Conservation (phyloP, 768 basidiomycete species). For the Boletus subparvulus region DNA sequence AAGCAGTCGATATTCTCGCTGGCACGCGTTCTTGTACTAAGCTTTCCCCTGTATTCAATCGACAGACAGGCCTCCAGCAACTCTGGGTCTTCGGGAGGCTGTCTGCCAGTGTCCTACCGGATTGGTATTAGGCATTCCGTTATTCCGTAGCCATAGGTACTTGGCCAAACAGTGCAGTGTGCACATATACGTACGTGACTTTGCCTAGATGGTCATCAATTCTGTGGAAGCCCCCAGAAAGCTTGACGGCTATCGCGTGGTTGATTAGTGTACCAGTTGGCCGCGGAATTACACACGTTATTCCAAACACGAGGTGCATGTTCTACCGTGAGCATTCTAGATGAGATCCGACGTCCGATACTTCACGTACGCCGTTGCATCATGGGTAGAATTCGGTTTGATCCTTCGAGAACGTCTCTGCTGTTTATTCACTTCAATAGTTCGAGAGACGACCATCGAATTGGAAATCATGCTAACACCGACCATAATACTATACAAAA, state of each 20-base stretch:
- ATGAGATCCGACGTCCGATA: constrained; percentile 7
- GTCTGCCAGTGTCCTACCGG: background rate
- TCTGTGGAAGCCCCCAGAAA: constrained; percentile 9
- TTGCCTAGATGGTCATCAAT: constrained; percentile 2
- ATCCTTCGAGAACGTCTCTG: background rate
- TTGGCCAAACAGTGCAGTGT: background rate
- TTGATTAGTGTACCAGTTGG: constrained; percentile 5
- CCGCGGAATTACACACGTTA: constrained; percentile 28
- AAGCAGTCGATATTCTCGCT: constrained; percentile 1
- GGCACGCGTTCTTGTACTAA: constrained; percentile 8
- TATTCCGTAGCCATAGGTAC: constrained; percentile 1
- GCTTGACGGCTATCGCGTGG: constrained; percentile 19
- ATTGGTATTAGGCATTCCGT: constrained; percentile 3
- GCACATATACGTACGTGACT: constrained; percentile 1
- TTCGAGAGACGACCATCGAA: background rate
- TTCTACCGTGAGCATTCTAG: constrained; percentile 8
- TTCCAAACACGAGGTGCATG: constrained; percentile 9
- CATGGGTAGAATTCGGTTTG: background rate
- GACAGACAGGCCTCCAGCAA: background rate
- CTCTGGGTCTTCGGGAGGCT: background rate
- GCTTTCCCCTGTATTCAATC: constrained; percentile 2
- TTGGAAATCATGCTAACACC: constrained; percentile 1
- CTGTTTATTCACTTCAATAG: background rate
- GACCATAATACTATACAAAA: constrained; percentile 1
- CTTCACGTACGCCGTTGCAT: background rate